Evolutionary conservation across 257 asterid species (phyloP), one percentile per base, ranked within the genome.

Genomic region (Rubia yunnanensis): DNA sequence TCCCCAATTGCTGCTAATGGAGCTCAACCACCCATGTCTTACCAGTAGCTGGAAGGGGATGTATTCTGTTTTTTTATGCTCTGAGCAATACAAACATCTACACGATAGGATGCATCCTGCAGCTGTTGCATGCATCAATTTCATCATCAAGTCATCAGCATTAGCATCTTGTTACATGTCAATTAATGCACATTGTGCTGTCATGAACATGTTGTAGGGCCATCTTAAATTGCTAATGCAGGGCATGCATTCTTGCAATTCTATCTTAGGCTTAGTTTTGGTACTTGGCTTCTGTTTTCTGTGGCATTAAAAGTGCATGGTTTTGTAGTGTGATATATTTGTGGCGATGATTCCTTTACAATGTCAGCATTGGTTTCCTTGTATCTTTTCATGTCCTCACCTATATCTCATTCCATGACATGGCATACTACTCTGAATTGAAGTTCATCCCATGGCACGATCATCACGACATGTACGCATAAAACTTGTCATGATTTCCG

Each of bases 51-150:
- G 81, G 82, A 79, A 87, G 89, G 97, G 97, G 84, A 78, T 77
- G 88, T 84, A 75, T 80, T 77, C 87, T 91, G 86, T 85, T 78
- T 44, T 80, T 66, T 78, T 85, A 90, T 79, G 84, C 88, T 70
- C 75, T 83, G 89, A 81, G 74, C 82, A 83, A 63, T 77, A 58
- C 86, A 76, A 82, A 81, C 50, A 82, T 75, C 79, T 80, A 35
- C 87, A 83, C 78, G 81, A 79, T 88, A 84, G 90, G 94, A 83
- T 85, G 95, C 96, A 91, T 86, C 89, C 77, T 82, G 91, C 94
- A 82, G 91, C 88, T 76, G 83, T 86, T 77, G 89, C 97, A 84
- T 83, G 91, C 94, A 88, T 88, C 95, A 89, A 85, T 81, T 78
- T 81, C 79, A 78, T 82, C 89, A 81, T 82, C 85, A 82, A 80